These are phyloP conservation scores for Plasmodium gaboni DNA, from an alignment of 169 alveolate species.

Conservation along the genomic window DNA sequence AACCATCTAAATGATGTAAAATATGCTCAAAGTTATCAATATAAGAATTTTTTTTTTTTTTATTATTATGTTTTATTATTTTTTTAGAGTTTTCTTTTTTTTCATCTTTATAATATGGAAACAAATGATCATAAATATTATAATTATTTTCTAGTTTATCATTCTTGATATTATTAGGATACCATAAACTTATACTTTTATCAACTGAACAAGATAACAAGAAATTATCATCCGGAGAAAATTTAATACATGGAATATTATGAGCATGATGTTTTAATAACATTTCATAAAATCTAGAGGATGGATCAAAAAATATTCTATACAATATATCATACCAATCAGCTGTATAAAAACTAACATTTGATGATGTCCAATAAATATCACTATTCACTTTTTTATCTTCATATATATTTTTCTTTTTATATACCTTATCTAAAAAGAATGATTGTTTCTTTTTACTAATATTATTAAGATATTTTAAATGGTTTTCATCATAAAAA, in stretches of 20 bases:
- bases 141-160: constrained; percentile 18
- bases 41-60: neutral
- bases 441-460: neutral
- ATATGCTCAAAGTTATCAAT: no score
- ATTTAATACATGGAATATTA: constrained; percentile 66
- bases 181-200: constrained; percentile 57
- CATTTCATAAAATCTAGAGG: constrained; percentile 62
- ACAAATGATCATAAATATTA: constrained; percentile 56
- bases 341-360: constrained; percentile 55
- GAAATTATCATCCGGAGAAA: constrained; percentile 71
- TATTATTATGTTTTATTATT: neutral
- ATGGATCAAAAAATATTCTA: constrained; percentile 38
- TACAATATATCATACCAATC: constrained; percentile 75
- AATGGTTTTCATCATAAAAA: constrained; percentile 37
- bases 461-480: neutral
- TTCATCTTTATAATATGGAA: constrained; percentile 10
- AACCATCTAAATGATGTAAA: no score
- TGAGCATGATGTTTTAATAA: constrained; percentile 49
- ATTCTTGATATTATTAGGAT: constrained; percentile 46
- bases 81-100: neutral
- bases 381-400: constrained; percentile 8
- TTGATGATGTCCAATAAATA: constrained; percentile 52
- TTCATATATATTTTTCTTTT: neutral
- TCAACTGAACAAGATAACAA: constrained; percentile 71
- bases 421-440: constrained; percentile 15